Percentiles rank a stretch among this genome's conserved stretches.
Evolutionary conservation across 305 asterid species (phyloP).

Genomic region (Plantago coronopus): DNA sequence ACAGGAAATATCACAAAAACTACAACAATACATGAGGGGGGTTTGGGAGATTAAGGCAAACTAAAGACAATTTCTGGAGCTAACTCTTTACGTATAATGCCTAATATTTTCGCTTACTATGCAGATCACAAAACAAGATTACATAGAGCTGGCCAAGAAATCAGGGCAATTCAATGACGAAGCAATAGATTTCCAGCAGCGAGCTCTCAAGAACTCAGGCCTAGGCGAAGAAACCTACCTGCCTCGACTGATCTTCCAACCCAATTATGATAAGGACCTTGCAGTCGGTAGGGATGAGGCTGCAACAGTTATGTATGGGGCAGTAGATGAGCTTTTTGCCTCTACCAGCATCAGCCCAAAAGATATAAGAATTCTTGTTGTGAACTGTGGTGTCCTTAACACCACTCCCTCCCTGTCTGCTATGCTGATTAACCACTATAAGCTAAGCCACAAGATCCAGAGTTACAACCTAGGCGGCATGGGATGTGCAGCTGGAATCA

Average conservation of each 20-base stretch:
- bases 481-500: slow-evolving; percentile 64
- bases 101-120: slow-evolving; percentile 1
- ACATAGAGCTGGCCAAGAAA: slow-evolving; percentile 45
- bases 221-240: slow-evolving; percentile 60
- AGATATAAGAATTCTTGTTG: slow-evolving; percentile 47
- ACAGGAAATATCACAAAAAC: no score
- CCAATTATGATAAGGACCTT: slow-evolving; percentile 31
- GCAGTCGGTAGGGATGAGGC: slow-evolving; percentile 50
- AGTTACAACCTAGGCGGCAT: slow-evolving; percentile 69
- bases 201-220: slow-evolving; percentile 53
- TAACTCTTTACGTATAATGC: background rate
- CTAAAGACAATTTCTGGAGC: background rate
- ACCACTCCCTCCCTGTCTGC: slow-evolving; percentile 73
- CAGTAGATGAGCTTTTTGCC: slow-evolving; percentile 48
- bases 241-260: slow-evolving; percentile 44
- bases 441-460: slow-evolving; percentile 41
- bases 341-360: slow-evolving; percentile 37
- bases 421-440: slow-evolving; percentile 64
- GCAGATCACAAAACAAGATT: slow-evolving; percentile 58
- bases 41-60: background rate
- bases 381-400: slow-evolving; percentile 57
- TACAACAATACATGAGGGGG: no score
- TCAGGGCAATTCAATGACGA: slow-evolving; percentile 50
- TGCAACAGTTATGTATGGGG: slow-evolving; percentile 40
- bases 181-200: slow-evolving; percentile 46